These are phyloP conservation scores for Amanita inopinata DNA, from an alignment of 768 basidiomycete species.

Conservation along the genomic window DNA sequence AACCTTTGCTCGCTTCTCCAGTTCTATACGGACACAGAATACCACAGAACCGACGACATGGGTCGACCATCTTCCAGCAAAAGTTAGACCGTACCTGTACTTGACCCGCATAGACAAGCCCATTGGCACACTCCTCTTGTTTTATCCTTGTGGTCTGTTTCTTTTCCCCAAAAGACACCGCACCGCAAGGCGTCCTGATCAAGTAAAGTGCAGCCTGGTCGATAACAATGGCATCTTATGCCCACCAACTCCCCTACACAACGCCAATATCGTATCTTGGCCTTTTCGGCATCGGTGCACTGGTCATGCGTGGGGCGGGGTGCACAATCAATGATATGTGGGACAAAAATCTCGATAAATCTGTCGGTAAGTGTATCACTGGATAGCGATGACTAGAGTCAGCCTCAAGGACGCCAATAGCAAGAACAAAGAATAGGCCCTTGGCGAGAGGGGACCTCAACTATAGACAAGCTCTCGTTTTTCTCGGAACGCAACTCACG, in stretches of 20 bases:
- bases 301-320: conserved; percentile 96
- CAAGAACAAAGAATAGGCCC: conserved; percentile 80
- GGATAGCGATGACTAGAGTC: neutral
- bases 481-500: conserved; percentile 75
- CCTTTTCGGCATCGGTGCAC: conserved; percentile 82
- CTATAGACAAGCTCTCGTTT: conserved; percentile 62
- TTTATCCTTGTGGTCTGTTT: conserved; percentile 85
- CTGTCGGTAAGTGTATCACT: conserved; percentile 58
- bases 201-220: conserved; percentile 72
- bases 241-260: conserved; percentile 53
- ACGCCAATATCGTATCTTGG: conserved; percentile 67
- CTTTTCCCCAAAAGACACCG: too few species aligned
- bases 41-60: conserved; percentile 31
- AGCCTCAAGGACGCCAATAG: conserved; percentile 26
- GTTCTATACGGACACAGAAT: conserved; percentile 4
- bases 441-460: conserved; percentile 79
- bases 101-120: conserved; percentile 92
- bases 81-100: conserved; percentile 69
- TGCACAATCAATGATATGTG: conserved; percentile 99
- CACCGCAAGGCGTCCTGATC: too few species aligned
- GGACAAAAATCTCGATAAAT: conserved; percentile 87
- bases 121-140: conserved; percentile 85
- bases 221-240: conserved; percentile 92
- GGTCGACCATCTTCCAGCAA: conserved; percentile 55
- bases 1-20: neutral